A percentile compares a stretch with the other conserved stretches of the same genome.
These are phyloP conservation scores for Spiromastix sp. DNA, from an alignment of 2,329 filamentous ascomycete species.

Conservation along the genomic window DNA sequence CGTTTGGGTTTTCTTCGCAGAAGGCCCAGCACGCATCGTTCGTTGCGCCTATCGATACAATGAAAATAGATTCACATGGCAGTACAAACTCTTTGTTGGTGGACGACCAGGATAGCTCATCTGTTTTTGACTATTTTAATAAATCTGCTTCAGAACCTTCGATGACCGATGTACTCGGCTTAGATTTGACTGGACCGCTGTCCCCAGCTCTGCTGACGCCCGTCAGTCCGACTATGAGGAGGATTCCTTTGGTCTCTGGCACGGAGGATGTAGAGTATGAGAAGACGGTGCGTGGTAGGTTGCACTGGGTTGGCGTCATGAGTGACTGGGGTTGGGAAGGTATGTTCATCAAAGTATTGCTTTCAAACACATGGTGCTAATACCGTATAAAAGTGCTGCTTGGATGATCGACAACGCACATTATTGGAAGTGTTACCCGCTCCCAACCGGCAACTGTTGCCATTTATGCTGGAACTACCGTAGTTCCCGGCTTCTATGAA, in stretches of 20 bases:
- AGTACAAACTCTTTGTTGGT: too few relatives aligned
- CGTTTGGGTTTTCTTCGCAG: slow-evolving; percentile 34
- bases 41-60: slow-evolving; percentile 13
- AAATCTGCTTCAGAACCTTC: background rate
- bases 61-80: too few relatives aligned
- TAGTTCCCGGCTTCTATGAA: too few relatives aligned
- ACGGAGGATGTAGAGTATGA: slow-evolving; percentile 44
- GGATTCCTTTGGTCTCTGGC: slow-evolving; percentile 22
- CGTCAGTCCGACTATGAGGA: slow-evolving; percentile 14
- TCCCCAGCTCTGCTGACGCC: slow-evolving; percentile 7
- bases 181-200: slow-evolving; percentile 18
- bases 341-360: slow-evolving; percentile 28
- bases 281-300: slow-evolving; percentile 52
- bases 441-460: too few relatives aligned
- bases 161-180: background rate
- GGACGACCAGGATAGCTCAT: background rate
- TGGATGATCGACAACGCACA: slow-evolving; percentile 18
- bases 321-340: slow-evolving; percentile 63
- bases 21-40: slow-evolving; percentile 17
- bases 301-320: slow-evolving; percentile 65
- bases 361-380: too few relatives aligned
- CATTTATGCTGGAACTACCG: too few relatives aligned
- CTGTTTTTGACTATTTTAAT: background rate
- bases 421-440: too few relatives aligned
- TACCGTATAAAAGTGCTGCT: too few relatives aligned